phyloP scores from a whole-genome alignment of 768 basidiomycete species.

The Psilocybe cyanescens region DNA sequence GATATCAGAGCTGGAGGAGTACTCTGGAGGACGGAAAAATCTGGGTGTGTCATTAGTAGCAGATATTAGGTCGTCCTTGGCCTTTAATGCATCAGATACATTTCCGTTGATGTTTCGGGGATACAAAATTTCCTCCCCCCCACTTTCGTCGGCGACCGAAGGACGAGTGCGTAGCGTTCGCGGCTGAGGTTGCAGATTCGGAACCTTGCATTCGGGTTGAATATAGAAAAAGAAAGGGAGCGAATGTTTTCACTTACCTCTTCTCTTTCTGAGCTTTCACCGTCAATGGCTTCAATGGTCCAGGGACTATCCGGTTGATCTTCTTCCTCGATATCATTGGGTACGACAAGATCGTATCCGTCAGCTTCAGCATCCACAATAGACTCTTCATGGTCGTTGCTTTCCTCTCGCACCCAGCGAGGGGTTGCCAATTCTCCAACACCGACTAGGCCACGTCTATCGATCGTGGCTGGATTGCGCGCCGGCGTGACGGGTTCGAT shows the following conservation, averaged over 20 bases:
- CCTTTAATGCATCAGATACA: conserved; percentile 35
- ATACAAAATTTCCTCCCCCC: conserved; percentile 89
- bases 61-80: conserved; percentile 27
- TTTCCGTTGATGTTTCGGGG: conserved; percentile 57
- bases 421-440: conserved; percentile 98
- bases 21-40: conserved; percentile 32
- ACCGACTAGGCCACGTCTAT: conserved; percentile 87
- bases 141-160: conserved; percentile 82
- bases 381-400: conserved; percentile 19
- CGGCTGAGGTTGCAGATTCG: conserved; percentile 48
- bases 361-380: conserved; percentile 34
- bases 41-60: conserved; percentile 30
- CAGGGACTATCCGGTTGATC: conserved; percentile 81
- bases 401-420: conserved; percentile 71
- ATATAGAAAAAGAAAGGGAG: conserved; percentile 7
- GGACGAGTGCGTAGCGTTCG: conserved; percentile 60
- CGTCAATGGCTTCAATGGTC: conserved; percentile 88
- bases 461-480: conserved; percentile 78
- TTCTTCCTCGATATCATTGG: conserved; percentile 48
- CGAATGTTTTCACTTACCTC: conserved; percentile 50
- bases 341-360: conserved; percentile 44
- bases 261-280: conserved; percentile 71
- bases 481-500: conserved; percentile 72
- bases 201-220: conserved; percentile 33
- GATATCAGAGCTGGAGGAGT: conserved; percentile 29